Conservation (phyloP, 768 basidiomycete species). For the Chalciporus piperatus region DNA sequence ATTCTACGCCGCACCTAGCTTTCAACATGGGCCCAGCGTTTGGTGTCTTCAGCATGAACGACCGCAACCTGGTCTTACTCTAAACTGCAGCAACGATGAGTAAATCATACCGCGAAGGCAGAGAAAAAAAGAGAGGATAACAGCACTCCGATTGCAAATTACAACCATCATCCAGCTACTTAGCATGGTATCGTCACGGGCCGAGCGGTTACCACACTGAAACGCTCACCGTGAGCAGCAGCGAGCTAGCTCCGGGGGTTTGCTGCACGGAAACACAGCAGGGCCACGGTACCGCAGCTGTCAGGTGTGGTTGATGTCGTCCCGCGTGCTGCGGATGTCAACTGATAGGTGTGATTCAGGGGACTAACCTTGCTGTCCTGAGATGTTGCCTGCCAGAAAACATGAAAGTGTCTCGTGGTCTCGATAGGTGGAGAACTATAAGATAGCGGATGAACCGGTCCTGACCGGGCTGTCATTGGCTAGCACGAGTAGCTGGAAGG, state of each 20-base stretch:
- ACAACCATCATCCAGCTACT: slow-evolving; percentile 24
- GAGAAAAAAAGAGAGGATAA: background rate
- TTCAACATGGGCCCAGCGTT: too few species aligned
- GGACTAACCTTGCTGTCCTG: slow-evolving; percentile 6
- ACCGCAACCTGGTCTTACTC: too few species aligned
- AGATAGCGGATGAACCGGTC: too few species aligned
- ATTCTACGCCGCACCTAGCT: too few species aligned
- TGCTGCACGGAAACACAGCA: slow-evolving; percentile 16
- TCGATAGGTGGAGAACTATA: too few species aligned
- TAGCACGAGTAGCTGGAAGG: too few species aligned
- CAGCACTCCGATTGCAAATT: slow-evolving; percentile 30
- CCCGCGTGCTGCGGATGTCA: slow-evolving; percentile 4
- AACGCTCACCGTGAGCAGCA: slow-evolving; percentile 1
- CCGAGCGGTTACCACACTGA: slow-evolving; percentile 19
- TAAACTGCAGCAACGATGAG: background rate
- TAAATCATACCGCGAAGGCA: background rate
- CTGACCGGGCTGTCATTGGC: too few species aligned
- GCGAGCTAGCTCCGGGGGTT: background rate
- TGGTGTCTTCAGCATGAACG: too few species aligned
- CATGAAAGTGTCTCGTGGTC: background rate
- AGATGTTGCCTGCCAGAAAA: background rate
- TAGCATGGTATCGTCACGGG: slow-evolving; percentile 1
- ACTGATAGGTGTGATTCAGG: background rate
- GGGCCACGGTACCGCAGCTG: slow-evolving; percentile 9
- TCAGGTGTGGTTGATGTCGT: slow-evolving; percentile 26